Evolutionary conservation across 495 filamentous ascomycete genomes (phyloP).

Genomic region (Xylaria sp.): DNA sequence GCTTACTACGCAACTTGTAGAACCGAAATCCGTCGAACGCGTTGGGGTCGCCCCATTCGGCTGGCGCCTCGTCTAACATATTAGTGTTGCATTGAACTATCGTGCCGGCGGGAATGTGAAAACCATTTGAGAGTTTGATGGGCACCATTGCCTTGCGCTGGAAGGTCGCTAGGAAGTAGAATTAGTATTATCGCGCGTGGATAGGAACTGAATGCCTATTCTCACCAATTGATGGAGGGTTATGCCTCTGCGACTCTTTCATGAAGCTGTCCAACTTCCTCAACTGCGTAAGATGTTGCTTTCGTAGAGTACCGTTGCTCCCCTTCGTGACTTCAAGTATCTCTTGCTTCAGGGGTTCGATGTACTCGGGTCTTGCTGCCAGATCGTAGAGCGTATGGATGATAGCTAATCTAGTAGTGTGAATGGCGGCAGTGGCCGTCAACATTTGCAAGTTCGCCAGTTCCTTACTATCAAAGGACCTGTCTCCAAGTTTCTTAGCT

Average conservation of each 20-base stretch:
- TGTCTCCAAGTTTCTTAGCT: conserved; percentile 36
- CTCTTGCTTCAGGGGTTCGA: conserved; percentile 56
- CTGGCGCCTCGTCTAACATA: conserved; percentile 36
- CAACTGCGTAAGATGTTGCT: conserved; percentile 49
- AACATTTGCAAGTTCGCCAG: conserved; percentile 41
- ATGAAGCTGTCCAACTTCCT: conserved; percentile 61
- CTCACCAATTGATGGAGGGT: conserved; percentile 49
- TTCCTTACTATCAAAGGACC: conserved; percentile 34
- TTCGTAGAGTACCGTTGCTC: conserved; percentile 43
- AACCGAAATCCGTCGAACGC: conserved; percentile 62
- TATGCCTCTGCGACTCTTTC: conserved; percentile 54
- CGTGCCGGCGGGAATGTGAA: conserved; percentile 43
- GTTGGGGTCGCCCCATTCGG: conserved; percentile 45
- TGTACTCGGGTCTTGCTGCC: conserved; percentile 52
- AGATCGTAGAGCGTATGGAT: conserved; percentile 54
- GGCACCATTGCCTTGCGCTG: conserved; percentile 42
- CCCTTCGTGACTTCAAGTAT: conserved; percentile 46
- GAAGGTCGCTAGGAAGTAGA: conserved; percentile 38
- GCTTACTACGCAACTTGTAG: conserved; percentile 49
- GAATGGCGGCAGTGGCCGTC: conserved; percentile 44
- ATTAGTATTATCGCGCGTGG: conserved; percentile 3
- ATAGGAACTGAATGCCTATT: background rate
- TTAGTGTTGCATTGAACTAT: conserved; percentile 41
- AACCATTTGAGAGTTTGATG: conserved; percentile 47
- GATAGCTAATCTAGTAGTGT: conserved; percentile 40